Evolutionary conservation across 2,329 filamentous ascomycete genomes (phyloP), one percentile per base, ranked within the genome.

Genomic region (Didymella sp.): DNA sequence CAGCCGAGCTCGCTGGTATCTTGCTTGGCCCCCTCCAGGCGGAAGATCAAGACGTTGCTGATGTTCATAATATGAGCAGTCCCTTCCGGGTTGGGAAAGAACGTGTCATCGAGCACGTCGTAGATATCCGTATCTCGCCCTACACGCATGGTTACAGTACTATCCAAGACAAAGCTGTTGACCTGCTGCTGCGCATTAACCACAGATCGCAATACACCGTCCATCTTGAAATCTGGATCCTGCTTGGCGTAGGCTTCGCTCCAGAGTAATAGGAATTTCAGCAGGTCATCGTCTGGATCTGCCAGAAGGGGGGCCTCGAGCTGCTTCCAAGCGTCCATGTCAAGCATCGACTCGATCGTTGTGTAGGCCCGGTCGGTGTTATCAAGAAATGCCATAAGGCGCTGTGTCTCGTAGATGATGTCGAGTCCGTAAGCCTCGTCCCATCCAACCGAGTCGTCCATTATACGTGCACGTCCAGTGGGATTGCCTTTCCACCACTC

Each of bases 401-500:
- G 80, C 68, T 89, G 86, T 31, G 80, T 76, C 71, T 88, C 86
- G 44, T 82, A 75, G 9, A 87, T 71, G 17, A 87, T 73, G 2
- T 80, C 77, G n/a, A 73, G 48, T 2, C 64, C 64, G 13, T 64
- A 45, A 50, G 73, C 66, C n/a, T 65, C 63, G 6, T 70, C 70
- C 27, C 66, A 59, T 6, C 73, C 64, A 5, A 68, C 58, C 31
- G 64, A 66, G 54, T 79, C 67, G 47, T 81, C 78, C n/a, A 86
- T 78, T 21, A 84, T 80, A 43, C 79, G 81, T 3, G 82, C 78
- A 13, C 80, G 71, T 27, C 79, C 74, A 24, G 85, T 81, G 0
- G 79, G 69, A 27, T 78, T 79, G 19, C 86, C 86, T 63, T 82
- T 84, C 86, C 86, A 89, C 86, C 86, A 89, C 11, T 85, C 81